These are phyloP conservation scores for Podaxis rugospora DNA, from an alignment of 768 basidiomycete species.

Conservation along the genomic window DNA sequence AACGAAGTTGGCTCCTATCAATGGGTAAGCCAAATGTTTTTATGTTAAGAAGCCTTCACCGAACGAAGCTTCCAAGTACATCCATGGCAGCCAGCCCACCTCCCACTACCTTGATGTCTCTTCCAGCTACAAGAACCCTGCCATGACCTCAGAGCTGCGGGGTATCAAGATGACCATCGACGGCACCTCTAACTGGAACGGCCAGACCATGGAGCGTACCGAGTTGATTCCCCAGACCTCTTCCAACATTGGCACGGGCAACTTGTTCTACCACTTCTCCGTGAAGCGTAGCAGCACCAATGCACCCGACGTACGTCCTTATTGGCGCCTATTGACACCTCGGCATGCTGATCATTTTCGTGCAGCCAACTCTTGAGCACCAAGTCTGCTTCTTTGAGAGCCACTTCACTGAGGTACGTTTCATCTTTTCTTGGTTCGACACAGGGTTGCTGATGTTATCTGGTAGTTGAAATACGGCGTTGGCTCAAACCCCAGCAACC, in stretches of 20 bases:
- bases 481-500: constrained; percentile 39
- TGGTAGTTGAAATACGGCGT: constrained; percentile 54
- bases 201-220: constrained; percentile 39
- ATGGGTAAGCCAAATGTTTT: constrained; percentile 36
- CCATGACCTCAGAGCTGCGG: constrained; percentile 41
- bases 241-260: constrained; percentile 51
- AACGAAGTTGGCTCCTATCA: constrained; percentile 52
- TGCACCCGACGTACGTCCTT: constrained; percentile 41
- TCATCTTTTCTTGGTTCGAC: neutral
- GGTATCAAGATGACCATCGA: constrained; percentile 55
- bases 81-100: constrained; percentile 50
- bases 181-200: constrained; percentile 51
- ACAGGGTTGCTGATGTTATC: neutral
- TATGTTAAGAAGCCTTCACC: neutral
- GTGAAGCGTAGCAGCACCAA: constrained; percentile 44
- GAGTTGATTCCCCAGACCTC: constrained; percentile 43
- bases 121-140: constrained; percentile 55
- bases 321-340: neutral
- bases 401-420: constrained; percentile 54
- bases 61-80: constrained; percentile 30
- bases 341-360: neutral
- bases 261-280: constrained; percentile 62
- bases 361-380: constrained; percentile 49
- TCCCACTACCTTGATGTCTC: constrained; percentile 49
- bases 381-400: constrained; percentile 62